A percentile compares a stretch with the other conserved stretches of the same genome.
phyloP scores from a whole-genome alignment of 495 filamentous ascomycete genomes.

The Corynascus novoguineensis region DNA sequence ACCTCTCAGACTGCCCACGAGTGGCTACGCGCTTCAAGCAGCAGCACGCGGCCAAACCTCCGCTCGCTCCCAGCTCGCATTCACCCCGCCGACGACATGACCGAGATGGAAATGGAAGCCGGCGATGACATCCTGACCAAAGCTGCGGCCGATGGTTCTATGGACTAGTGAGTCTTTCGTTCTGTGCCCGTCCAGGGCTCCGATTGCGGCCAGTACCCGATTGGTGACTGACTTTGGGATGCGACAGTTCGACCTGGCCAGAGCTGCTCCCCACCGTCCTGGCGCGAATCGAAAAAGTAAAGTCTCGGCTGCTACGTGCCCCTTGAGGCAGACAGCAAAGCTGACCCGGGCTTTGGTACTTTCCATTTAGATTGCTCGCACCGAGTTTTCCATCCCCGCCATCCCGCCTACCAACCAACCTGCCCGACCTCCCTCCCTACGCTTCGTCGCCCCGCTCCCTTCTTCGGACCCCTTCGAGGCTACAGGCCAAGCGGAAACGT shows the following conservation, averaged over 20 bases:
- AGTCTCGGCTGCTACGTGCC: neutral
- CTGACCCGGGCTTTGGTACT: too few species aligned
- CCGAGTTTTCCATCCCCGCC: conserved; percentile 43
- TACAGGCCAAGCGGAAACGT: conserved; percentile 33
- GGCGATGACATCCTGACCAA: conserved; percentile 59
- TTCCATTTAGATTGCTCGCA: conserved; percentile 36
- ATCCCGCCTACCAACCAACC: conserved; percentile 30
- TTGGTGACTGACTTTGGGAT: conserved; percentile 13
- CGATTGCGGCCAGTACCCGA: neutral
- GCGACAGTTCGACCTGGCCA: conserved; percentile 38
- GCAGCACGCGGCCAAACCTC: conserved; percentile 12
- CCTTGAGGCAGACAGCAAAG: neutral
- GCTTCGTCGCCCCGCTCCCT: conserved; percentile 41
- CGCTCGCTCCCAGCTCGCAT: conserved; percentile 6
- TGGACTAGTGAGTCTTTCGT: conserved; percentile 56
- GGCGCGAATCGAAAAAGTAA: conserved; percentile 39
- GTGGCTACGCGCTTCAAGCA: neutral
- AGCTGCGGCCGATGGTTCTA: conserved; percentile 59
- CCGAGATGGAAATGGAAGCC: conserved; percentile 41
- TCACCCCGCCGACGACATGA: conserved; percentile 24
- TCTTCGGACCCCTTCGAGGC: conserved; percentile 47
- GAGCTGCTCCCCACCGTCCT: conserved; percentile 33
- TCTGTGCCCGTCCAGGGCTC: neutral
- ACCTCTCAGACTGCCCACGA: neutral
- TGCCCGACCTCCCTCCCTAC: conserved; percentile 33